A percentile compares a stretch with the other conserved stretches of the same genome.
Conservation (phyloP, 2,329 filamentous ascomycete species). For the Ilyonectria robusta region DNA sequence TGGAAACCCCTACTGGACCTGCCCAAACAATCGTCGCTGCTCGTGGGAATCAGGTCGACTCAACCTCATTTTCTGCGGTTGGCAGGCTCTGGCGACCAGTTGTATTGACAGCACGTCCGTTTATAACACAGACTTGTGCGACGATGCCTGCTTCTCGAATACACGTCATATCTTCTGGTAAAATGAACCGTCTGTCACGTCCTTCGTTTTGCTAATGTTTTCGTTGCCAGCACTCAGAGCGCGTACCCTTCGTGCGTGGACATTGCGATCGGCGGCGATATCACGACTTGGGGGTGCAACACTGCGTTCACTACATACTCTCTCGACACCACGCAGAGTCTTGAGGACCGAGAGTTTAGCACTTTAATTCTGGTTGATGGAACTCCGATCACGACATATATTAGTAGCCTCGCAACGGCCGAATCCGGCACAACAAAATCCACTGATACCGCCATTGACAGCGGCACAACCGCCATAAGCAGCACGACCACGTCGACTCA, state of each 20-base stretch:
- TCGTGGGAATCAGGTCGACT: constrained; percentile 2
- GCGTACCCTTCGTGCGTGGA: too few species aligned
- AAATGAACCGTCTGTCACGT: too few species aligned
- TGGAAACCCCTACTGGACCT: background rate
- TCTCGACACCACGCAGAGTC: background rate
- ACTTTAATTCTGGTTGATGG: background rate
- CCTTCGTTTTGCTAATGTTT: too few species aligned
- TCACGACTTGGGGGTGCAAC: background rate
- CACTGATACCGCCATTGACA: background rate
- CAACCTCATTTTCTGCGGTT: background rate
- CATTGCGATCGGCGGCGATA: background rate
- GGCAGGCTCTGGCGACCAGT: background rate
- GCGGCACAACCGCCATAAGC: background rate
- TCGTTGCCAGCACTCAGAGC: too few species aligned
- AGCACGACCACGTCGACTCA: background rate
- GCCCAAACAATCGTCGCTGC: background rate
- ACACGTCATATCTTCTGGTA: background rate
- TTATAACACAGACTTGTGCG: background rate
- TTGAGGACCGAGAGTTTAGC: background rate
- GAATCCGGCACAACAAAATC: too few species aligned
- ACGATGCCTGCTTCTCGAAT: background rate
- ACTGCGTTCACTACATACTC: background rate
- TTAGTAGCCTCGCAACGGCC: background rate
- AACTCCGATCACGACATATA: background rate
- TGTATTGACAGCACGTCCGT: background rate